phyloP scores from a whole-genome alignment of 2,329 filamentous ascomycete genomes.

The Colletotrichum paranaense region DNA sequence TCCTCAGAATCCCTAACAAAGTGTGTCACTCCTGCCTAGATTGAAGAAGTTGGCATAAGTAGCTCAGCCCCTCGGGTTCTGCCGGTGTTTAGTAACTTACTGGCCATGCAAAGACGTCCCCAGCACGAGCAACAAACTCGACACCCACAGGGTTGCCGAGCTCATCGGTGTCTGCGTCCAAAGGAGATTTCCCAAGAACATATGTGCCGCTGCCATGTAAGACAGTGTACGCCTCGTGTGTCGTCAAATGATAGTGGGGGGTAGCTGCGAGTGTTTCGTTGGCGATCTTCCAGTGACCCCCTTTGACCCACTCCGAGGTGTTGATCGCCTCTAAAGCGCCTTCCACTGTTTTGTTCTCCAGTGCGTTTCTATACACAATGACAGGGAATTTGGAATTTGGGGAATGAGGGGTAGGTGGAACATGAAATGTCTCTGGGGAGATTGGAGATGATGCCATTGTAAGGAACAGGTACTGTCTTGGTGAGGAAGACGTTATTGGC shows the following conservation, averaged over 20 bases:
- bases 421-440: not conserved
- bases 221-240: not conserved
- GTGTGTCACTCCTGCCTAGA: not conserved
- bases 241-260: not conserved
- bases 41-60: too few species aligned
- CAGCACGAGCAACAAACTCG: not conserved
- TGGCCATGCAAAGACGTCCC: not conserved
- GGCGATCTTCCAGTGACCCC: not conserved
- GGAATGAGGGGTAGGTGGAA: not conserved
- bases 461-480: not conserved
- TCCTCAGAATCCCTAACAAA: not conserved
- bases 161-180: not conserved
- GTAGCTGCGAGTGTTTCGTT: not conserved
- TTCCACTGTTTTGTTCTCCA: not conserved
- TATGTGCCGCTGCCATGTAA: not conserved
- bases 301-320: not conserved
- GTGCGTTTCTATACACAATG: not conserved
- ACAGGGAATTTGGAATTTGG: not conserved
- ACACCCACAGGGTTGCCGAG: not conserved
- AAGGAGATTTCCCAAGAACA: not conserved
- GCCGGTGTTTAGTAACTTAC: not conserved
- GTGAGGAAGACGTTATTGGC: not conserved
- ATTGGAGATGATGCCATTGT: not conserved
- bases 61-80: too few species aligned
- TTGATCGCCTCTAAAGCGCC: not conserved